Base-by-base conservation (phyloP, 2,329 filamentous ascomycete species). In the Esteya vermicola region DNA sequence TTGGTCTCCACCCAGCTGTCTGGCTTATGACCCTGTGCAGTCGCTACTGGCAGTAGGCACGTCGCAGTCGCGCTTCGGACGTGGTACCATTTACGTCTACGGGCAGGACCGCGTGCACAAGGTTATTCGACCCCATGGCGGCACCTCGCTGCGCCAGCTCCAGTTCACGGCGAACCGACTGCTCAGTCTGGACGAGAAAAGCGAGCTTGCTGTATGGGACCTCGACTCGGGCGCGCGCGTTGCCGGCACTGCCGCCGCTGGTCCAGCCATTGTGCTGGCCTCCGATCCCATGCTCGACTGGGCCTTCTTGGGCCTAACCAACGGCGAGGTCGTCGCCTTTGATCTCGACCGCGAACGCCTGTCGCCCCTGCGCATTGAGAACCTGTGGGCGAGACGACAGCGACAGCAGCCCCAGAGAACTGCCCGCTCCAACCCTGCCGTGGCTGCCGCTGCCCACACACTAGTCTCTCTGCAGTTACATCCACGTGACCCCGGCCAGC, bases 231-330 rank as follows among this genome's bases (percentile, higher is more conserved):
- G 78, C 50, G 67, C 67, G 41, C 68, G 80, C 41, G 49, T 85
- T 30, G 73, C 76, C 21, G 76, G 75, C 26, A 81, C 86, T 54
- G 75, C 82, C 4, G 79, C 85, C 9, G 83, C 85, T 1, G 86
- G 85, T 6, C 70, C 77, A 36, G 83, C 88, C 18, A 78, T 75
- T 13, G 72, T 75, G 25, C 56, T 96, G 51, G 69, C 81, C 42
- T 86, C 82, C 8, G 91, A 98, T 55, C 85, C 89, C 1, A 84
- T 85, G 62, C 67, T 98, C 44, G 91, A 98, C 57, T 98, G 93
- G 76, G 85, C 81, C 28, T 81, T 98, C 45, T 65, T 96, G 33
- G 91, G 86, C 12, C 64, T 86, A 46, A 76, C 83, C 47, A 83
- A 72, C 52, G 86, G 89, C 44, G 88, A 96, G 43, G 68, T 96